These are phyloP conservation scores for Fusarium sp. DNA, from an alignment of 2,329 filamentous ascomycete species.

Conservation along the genomic window DNA sequence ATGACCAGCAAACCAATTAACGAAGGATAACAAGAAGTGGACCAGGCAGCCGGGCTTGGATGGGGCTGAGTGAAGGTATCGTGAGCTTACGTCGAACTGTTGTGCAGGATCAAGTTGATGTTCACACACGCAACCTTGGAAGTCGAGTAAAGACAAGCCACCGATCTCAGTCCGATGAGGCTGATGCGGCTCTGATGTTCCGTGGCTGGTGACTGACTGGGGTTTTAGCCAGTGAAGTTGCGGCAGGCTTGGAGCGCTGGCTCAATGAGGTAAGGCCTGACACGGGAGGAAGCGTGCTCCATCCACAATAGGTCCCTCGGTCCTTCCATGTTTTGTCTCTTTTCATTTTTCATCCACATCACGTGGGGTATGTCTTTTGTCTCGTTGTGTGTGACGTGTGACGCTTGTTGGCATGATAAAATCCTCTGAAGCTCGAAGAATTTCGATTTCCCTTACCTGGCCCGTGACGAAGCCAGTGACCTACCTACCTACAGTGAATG, in stretches of 20 bases:
- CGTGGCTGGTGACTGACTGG: slow-evolving; percentile 44
- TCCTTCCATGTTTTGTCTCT: background rate
- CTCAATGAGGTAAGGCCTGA: slow-evolving; percentile 26
- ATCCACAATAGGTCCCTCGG: slow-evolving; percentile 13
- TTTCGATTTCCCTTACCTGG: too few species aligned
- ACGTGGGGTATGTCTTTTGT: slow-evolving; percentile 15
- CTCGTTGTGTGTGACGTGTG: background rate
- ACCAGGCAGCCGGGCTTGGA: background rate
- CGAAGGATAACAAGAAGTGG: background rate
- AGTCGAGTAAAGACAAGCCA: slow-evolving; percentile 35
- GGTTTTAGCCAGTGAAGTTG: slow-evolving; percentile 28
- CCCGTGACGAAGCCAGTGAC: too few species aligned
- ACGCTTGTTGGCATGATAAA: too few species aligned
- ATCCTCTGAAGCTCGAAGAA: too few species aligned
- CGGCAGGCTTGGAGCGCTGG: background rate
- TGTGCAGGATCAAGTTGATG: slow-evolving; percentile 36
- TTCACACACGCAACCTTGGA: slow-evolving; percentile 20
- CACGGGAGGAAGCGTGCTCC: slow-evolving; percentile 37
- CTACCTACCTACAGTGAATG: too few species aligned
- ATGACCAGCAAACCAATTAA: background rate
- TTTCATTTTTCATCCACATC: slow-evolving; percentile 1
- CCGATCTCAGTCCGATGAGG: slow-evolving; percentile 42
- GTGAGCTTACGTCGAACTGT: slow-evolving; percentile 25
- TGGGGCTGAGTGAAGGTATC: slow-evolving; percentile 31
- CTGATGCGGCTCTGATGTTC: slow-evolving; percentile 46